phyloP scores from a whole-genome alignment of 768 basidiomycete genomes.

The Mycena olivaceomarginata region DNA sequence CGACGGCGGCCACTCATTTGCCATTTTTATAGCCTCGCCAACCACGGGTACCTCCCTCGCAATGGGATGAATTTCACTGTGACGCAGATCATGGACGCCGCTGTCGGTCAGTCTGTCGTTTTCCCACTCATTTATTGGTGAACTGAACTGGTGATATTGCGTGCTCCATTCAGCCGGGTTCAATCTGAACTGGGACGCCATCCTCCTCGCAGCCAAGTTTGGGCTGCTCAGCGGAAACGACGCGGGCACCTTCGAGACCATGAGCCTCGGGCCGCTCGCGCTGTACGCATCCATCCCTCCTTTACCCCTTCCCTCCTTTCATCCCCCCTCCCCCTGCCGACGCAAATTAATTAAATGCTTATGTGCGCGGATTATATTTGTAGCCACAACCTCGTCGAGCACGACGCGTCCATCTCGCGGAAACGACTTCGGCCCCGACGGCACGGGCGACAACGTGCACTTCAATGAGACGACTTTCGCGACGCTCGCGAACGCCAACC shows the following conservation, averaged over 20 bases:
- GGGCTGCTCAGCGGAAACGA: background rate
- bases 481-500: slow-evolving; percentile 31
- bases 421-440: slow-evolving; percentile 27
- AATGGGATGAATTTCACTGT: background rate
- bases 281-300: too few species aligned
- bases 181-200: slow-evolving; percentile 1
- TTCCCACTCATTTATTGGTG: background rate
- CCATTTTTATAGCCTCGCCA: background rate
- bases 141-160: background rate
- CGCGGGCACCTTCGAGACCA: background rate
- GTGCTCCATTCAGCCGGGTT: background rate
- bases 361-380: too few species aligned
- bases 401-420: slow-evolving; percentile 40
- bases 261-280: slow-evolving; percentile 31
- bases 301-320: too few species aligned
- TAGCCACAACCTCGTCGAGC: slow-evolving; percentile 40
- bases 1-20: background rate
- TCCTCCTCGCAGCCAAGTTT: slow-evolving; percentile 13
- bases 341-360: too few species aligned
- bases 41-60: background rate
- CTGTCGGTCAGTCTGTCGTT: background rate
- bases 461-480: slow-evolving; percentile 40
- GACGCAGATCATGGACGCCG: background rate
- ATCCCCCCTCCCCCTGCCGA: too few species aligned
- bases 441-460: slow-evolving; percentile 38